These are phyloP conservation scores for Dendrostoma leiphaemia DNA, from an alignment of 2,329 filamentous ascomycete genomes.

Conservation along the genomic window DNA sequence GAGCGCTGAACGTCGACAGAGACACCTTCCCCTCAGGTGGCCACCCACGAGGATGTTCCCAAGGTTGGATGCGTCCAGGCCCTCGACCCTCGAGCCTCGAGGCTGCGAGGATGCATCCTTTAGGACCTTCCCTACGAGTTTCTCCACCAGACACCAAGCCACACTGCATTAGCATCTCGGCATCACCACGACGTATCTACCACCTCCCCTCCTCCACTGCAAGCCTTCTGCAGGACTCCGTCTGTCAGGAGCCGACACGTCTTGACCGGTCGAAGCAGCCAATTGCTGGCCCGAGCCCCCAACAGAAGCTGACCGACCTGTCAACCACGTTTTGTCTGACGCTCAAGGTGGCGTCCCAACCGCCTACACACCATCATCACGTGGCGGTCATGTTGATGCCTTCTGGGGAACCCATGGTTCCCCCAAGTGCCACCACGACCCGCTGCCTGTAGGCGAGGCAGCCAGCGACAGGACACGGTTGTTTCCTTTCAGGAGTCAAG, in stretches of 20 bases:
- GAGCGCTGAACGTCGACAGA: background rate
- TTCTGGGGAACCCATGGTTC: background rate
- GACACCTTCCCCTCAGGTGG: background rate
- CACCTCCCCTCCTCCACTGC: background rate
- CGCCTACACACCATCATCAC: conserved; percentile 4
- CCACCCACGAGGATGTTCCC: too few species aligned
- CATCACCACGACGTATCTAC: background rate
- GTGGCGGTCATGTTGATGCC: background rate
- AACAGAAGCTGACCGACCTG: background rate
- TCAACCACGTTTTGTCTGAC: conserved; percentile 16
- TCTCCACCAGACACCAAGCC: background rate
- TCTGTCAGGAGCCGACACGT: conserved; percentile 12
- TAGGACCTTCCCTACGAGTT: background rate
- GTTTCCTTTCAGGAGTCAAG: conserved; percentile 1
- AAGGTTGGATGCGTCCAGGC: background rate
- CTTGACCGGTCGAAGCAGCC: conserved; percentile 4
- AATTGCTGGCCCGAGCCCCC: too few species aligned
- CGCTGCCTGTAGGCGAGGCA: background rate
- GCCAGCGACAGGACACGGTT: conserved; percentile 2
- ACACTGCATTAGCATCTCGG: conserved; percentile 10
- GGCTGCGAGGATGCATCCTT: background rate
- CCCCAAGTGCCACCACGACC: background rate
- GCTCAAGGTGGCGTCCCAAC: background rate
- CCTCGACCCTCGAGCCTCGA: too few species aligned
- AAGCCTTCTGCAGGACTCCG: conserved; percentile 7